Percentiles rank a stretch among this genome's conserved stretches.
Conservation (phyloP, 768 basidiomycete species). For the Russula dissimulans region DNA sequence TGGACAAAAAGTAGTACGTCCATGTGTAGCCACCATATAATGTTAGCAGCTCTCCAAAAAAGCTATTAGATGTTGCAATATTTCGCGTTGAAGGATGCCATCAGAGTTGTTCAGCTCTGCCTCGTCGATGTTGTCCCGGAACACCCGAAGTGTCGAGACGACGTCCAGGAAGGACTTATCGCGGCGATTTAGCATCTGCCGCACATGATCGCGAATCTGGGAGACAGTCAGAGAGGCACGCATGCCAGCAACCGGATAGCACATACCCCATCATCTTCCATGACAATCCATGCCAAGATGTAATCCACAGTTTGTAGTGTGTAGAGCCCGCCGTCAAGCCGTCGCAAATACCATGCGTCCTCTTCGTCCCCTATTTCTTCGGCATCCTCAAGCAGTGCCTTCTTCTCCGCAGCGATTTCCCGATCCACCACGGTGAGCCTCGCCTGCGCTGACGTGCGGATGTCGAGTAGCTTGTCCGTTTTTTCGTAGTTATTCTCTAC, state of each 20-base stretch:
- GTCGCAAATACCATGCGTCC: conserved; percentile 75
- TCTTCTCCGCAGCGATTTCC: conserved; percentile 61
- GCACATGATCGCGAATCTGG: conserved; percentile 70
- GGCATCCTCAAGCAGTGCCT: conserved; percentile 49
- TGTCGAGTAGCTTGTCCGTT: conserved; percentile 84
- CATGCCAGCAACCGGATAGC: not conserved
- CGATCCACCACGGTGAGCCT: conserved; percentile 53
- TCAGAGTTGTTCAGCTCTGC: conserved; percentile 30
- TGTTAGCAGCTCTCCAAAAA: conserved; percentile 41
- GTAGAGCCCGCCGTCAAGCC: conserved; percentile 80
- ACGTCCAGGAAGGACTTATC: conserved; percentile 64
- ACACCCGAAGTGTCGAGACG: conserved; percentile 58
- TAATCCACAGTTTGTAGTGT: conserved; percentile 90
- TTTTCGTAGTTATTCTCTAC: conserved; percentile 92
- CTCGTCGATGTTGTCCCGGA: conserved; percentile 65
- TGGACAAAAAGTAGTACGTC: conserved; percentile 19
- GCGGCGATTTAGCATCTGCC: conserved; percentile 67
- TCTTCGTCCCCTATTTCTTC: conserved; percentile 52
- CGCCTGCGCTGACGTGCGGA: conserved; percentile 59
- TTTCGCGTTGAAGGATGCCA: conserved; percentile 51
- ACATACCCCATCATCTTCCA: conserved; percentile 97
- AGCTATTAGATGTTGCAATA: conserved; percentile 56
- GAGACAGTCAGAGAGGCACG: not conserved
- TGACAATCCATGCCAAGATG: conserved; percentile 86
- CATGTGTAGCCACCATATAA: not conserved